phyloP scores from a whole-genome alignment of 2,329 filamentous ascomycete species.

The Elsinoe arachidis region DNA sequence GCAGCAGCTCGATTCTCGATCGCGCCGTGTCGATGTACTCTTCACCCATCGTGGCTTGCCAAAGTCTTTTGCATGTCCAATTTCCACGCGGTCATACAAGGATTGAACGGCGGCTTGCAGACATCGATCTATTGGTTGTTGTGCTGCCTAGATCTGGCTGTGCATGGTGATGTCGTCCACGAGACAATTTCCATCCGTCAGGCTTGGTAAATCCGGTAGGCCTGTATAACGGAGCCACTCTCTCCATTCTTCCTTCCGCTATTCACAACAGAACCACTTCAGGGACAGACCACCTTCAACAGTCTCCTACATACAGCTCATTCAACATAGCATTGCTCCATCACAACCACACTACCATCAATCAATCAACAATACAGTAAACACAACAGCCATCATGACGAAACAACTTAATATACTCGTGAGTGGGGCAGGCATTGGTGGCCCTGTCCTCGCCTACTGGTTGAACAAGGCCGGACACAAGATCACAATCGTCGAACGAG shows the following conservation, averaged over 20 bases:
- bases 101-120: not conserved
- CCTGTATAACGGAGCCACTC: not conserved
- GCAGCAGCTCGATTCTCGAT: not conserved
- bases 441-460: slow-evolving; percentile 29
- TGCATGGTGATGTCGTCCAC: slow-evolving; percentile 8
- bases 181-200: not conserved
- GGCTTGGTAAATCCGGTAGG: not conserved
- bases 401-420: slow-evolving; percentile 27
- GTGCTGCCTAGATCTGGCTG: slow-evolving; percentile 8
- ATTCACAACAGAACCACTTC: not conserved
- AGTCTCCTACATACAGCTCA: not conserved
- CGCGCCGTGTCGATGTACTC: not conserved
- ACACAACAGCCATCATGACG: not conserved
- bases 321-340: not conserved
- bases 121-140: not conserved
- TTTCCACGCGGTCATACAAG: not conserved
- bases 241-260: not conserved
- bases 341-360: not conserved
- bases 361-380: not conserved
- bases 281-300: slow-evolving; percentile 1
- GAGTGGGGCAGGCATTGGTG: slow-evolving; percentile 33
- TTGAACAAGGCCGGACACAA: slow-evolving; percentile 24
- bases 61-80: not conserved
- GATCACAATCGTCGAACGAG: slow-evolving; percentile 39
- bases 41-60: slow-evolving; percentile 5